These are phyloP conservation scores for Phytophthora agathidicida DNA, from an alignment of 352 stramenopile species.

Conservation along the genomic window DNA sequence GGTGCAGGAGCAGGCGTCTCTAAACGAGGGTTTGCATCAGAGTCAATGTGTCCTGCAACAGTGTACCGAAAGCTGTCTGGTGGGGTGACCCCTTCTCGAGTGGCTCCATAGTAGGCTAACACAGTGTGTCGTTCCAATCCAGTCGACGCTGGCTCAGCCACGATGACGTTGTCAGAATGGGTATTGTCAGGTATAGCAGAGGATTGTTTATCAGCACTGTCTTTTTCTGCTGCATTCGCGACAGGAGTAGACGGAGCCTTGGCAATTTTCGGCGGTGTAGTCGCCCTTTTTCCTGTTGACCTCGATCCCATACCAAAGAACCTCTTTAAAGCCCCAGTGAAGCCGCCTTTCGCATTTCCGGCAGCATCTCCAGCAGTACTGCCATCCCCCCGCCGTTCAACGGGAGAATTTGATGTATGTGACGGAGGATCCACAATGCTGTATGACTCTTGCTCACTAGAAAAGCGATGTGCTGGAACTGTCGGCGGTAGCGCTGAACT, in stretches of 20 bases:
- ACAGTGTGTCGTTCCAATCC: constrained; percentile 34
- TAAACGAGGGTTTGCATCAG: constrained; percentile 5
- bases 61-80: constrained; percentile 42
- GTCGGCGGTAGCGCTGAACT: constrained; percentile 19
- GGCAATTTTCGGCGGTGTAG: constrained; percentile 7
- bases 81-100: background rate
- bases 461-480: constrained; percentile 25
- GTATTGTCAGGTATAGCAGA: background rate
- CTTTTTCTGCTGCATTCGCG: constrained; percentile 1
- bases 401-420: constrained; percentile 35
- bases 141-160: constrained; percentile 1
- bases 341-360: constrained; percentile 31
- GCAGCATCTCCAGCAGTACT: background rate
- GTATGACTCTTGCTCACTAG: constrained; percentile 54
- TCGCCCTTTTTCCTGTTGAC: constrained; percentile 18
- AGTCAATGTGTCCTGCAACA: constrained; percentile 27
- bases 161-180: background rate
- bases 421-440: constrained; percentile 59
- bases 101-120: constrained; percentile 19
- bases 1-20: constrained; percentile 1
- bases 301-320: constrained; percentile 69
- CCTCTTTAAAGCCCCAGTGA: constrained; percentile 64
- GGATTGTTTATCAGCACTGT: background rate
- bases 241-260: background rate
- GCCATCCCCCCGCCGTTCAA: constrained; percentile 4